Evolutionary conservation across 331 rosid genomes (phyloP).

Genomic region (Stylosanthes scabra): DNA sequence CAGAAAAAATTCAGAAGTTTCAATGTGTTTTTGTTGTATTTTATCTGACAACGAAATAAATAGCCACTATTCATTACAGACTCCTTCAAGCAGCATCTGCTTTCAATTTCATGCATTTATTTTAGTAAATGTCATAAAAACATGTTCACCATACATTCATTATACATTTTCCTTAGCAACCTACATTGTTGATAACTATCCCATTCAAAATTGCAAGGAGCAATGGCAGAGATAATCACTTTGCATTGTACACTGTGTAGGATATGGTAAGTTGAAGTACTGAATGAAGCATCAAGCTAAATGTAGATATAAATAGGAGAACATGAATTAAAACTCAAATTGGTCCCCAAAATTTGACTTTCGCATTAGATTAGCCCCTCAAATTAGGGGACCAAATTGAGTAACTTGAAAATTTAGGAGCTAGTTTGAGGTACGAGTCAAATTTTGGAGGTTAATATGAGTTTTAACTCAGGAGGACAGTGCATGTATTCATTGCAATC

Average conservation of each 20-base stretch:
- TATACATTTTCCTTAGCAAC: not conserved
- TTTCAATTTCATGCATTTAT: not conserved
- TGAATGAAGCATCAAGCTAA: constrained; percentile 42
- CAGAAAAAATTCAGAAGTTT: not conserved
- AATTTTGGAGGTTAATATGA: too few species aligned
- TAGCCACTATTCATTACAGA: not conserved
- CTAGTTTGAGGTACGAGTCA: too few species aligned
- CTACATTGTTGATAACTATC: not conserved
- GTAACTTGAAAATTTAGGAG: too few species aligned
- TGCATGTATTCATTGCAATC: too few species aligned
- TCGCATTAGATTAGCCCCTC: too few species aligned
- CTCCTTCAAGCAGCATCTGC: not conserved
- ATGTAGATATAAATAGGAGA: too few species aligned
- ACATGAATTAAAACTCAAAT: too few species aligned
- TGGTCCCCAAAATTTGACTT: too few species aligned
- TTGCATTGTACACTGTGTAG: too few species aligned
- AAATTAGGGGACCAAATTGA: too few species aligned
- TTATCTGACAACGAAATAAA: constrained; percentile 9
- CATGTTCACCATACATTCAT: not conserved
- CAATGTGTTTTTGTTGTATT: not conserved
- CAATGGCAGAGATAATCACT: too few species aligned
- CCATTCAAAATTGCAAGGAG: not conserved
- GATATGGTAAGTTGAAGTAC: constrained; percentile 51
- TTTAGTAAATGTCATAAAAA: not conserved
- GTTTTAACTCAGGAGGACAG: too few species aligned